A percentile compares a stretch with the other conserved stretches of the same genome.
Evolutionary conservation across 257 asterid genomes (phyloP).

Genomic region (Euphrasia confusa): DNA sequence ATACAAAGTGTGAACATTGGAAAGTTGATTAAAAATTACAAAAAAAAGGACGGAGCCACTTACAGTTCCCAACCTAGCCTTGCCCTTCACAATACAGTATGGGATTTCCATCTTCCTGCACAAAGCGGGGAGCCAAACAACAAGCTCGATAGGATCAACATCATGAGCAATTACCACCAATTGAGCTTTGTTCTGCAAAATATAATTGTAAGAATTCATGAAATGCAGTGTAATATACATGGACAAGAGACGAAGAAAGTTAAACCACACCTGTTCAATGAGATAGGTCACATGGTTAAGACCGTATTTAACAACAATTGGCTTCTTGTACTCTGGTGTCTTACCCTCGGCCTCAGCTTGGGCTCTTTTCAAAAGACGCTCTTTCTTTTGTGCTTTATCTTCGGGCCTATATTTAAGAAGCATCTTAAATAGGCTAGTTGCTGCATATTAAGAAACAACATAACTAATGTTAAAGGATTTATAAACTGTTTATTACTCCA

Average conservation of each 20-base stretch:
- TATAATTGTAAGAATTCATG: not conserved
- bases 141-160: slow-evolving; percentile 61
- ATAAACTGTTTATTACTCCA: not conserved
- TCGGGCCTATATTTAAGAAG: slow-evolving; percentile 57
- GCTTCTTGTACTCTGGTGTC: slow-evolving; percentile 43
- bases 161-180: slow-evolving; percentile 60
- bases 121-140: slow-evolving; percentile 61
- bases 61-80: slow-evolving; percentile 55
- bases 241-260: not conserved
- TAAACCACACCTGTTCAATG: slow-evolving; percentile 42
- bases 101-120: slow-evolving; percentile 69
- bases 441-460: slow-evolving; percentile 19
- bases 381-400: slow-evolving; percentile 55
- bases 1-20: no score
- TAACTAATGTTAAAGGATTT: not conserved
- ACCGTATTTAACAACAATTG: slow-evolving; percentile 55
- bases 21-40: no score
- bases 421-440: slow-evolving; percentile 51
- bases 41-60: slow-evolving; percentile 2
- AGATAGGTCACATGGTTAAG: slow-evolving; percentile 58
- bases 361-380: slow-evolving; percentile 51
- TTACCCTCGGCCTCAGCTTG: slow-evolving; percentile 58
- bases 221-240: not conserved
- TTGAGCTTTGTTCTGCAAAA: slow-evolving; percentile 53
- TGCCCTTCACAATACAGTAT: slow-evolving; percentile 60